These are phyloP conservation scores for Pythium utonaiense DNA, from an alignment of 352 stramenopile species.

Conservation along the genomic window DNA sequence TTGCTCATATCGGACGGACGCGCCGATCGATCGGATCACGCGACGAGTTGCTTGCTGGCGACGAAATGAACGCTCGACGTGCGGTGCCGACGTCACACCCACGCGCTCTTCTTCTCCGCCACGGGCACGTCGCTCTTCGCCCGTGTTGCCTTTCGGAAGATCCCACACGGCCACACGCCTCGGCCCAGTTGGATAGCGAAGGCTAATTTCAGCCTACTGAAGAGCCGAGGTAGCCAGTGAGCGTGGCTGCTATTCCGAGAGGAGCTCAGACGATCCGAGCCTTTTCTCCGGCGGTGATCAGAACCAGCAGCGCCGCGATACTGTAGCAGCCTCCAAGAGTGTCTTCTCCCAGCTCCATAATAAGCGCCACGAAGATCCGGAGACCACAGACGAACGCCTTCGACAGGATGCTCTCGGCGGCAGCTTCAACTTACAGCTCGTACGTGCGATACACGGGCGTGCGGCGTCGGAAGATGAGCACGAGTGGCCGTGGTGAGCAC, in stretches of 20 bases:
- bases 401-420: not conserved
- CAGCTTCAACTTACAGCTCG: conserved; percentile 11
- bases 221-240: not conserved
- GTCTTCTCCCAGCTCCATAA: conserved; percentile 5
- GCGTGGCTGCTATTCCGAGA: not conserved
- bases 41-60: not conserved
- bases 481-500: conserved; percentile 52
- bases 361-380: conserved; percentile 2
- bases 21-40: not conserved
- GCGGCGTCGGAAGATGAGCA: conserved; percentile 55
- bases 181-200: not conserved
- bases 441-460: conserved; percentile 8
- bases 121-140: not conserved
- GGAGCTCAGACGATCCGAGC: not conserved
- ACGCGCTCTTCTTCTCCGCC: too few relatives aligned
- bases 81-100: not conserved
- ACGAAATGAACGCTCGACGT: not conserved
- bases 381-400: not conserved
- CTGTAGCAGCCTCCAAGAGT: not conserved
- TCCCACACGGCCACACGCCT: not conserved
- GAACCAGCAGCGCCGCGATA: not conserved
- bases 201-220: not conserved
- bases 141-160: not conserved
- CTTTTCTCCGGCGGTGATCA: not conserved
- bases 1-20: too few relatives aligned